A percentile compares a stretch with the other conserved stretches of the same genome.
These are phyloP conservation scores for Lepidium aucheri DNA, from an alignment of 345 rosid genomes.

Conservation along the genomic window DNA sequence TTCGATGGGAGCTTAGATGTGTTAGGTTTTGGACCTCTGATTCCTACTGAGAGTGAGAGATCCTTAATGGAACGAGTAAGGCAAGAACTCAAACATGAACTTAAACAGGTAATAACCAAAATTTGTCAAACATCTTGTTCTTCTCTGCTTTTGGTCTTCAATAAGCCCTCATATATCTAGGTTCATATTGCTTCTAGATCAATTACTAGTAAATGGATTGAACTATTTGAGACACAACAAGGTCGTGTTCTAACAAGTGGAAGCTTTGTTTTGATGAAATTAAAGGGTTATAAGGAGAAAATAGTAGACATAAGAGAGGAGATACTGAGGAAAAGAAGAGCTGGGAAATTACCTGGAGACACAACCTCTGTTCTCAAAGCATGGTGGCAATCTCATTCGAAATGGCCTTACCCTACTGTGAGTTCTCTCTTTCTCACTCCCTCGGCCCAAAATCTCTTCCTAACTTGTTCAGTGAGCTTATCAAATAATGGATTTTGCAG, in stretches of 20 bases:
- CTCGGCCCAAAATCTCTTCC: background rate
- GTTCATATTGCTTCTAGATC: background rate
- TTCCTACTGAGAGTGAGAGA: conserved; percentile 95
- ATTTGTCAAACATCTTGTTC: background rate
- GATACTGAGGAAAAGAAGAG: conserved; percentile 94
- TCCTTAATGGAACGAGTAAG: conserved; percentile 97
- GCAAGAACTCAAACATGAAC: conserved; percentile 89
- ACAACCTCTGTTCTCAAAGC: conserved; percentile 83
- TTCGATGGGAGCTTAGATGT: conserved; percentile 76
- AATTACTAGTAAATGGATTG: background rate
- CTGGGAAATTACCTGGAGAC: conserved; percentile 96
- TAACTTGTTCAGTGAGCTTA: background rate
- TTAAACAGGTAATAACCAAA: conserved; percentile 61
- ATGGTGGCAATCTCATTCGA: conserved; percentile 98
- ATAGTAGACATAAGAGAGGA: conserved; percentile 93
- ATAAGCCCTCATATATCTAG: background rate
- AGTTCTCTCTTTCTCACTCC: conserved; percentile 18
- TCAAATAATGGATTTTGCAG: conserved; percentile 29
- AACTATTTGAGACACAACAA: too few species aligned
- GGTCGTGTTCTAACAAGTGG: conserved; percentile 1
- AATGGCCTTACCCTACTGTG: conserved; percentile 99
- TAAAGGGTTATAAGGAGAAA: conserved; percentile 92
- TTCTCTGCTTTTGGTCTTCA: background rate
- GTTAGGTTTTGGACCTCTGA: conserved; percentile 88
- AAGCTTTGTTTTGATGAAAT: background rate